These are phyloP conservation scores for Aspergillus ochraceoroseus DNA, from an alignment of 2,329 filamentous ascomycete species.

Conservation along the genomic window DNA sequence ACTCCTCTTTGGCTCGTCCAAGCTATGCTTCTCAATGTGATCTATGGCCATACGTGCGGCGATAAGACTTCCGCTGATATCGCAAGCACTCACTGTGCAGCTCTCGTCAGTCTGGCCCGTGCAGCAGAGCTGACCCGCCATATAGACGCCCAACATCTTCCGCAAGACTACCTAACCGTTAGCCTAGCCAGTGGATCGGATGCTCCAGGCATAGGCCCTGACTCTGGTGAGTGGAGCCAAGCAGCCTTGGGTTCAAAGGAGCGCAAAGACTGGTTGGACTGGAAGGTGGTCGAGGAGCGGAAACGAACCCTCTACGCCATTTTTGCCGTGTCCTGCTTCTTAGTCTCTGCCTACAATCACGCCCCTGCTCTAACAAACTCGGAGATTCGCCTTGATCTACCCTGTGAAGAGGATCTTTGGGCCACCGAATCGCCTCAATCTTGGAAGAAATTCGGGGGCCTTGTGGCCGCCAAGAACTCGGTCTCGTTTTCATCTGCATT, in stretches of 20 bases:
- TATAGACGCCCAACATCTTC: constrained; percentile 36
- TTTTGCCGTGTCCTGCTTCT: constrained; percentile 83
- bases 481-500: constrained; percentile 78
- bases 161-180: constrained; percentile 44
- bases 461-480: constrained; percentile 63
- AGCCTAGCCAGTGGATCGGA: constrained; percentile 52
- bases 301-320: constrained; percentile 90
- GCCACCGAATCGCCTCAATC: constrained; percentile 74
- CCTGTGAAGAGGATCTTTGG: constrained; percentile 90
- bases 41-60: constrained; percentile 91
- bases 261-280: constrained; percentile 69
- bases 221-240: constrained; percentile 33
- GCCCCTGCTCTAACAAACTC: constrained; percentile 88
- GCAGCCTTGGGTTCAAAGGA: constrained; percentile 35
- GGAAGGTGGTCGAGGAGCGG: constrained; percentile 83
- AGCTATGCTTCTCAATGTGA: constrained; percentile 91
- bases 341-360: constrained; percentile 91
- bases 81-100: constrained; percentile 84
- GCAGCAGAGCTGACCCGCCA: constrained; percentile 68
- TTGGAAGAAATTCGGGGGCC: constrained; percentile 74
- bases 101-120: constrained; percentile 82
- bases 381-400: constrained; percentile 81
- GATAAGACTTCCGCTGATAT: constrained; percentile 89
- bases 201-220: constrained; percentile 36
- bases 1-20: constrained; percentile 92